phyloP scores from a whole-genome alignment of 148 eudicot genomes.

The Silene conica region DNA sequence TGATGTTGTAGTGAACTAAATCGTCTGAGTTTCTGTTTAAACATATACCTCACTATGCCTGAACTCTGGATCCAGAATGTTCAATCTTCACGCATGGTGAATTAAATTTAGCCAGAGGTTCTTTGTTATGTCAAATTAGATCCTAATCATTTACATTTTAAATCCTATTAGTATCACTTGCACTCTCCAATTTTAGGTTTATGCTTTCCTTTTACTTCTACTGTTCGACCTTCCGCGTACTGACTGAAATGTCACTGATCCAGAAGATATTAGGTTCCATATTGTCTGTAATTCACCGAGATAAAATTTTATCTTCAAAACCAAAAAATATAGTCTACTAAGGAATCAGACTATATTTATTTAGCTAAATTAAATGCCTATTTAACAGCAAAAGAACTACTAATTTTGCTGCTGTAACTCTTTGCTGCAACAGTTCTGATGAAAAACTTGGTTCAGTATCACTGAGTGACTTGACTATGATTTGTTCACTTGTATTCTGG shows the following conservation, averaged over 20 bases:
- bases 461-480: background rate
- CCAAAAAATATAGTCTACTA: background rate
- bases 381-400: background rate
- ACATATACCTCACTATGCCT: too few relatives aligned
- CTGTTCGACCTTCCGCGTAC: background rate
- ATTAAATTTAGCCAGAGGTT: background rate
- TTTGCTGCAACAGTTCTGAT: background rate
- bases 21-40: too few relatives aligned
- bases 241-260: background rate
- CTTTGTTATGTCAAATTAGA: background rate
- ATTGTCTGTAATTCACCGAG: background rate
- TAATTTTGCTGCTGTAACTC: slow-evolving; percentile 1
- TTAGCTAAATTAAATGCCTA: background rate
- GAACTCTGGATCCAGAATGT: too few relatives aligned
- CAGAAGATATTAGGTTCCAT: background rate
- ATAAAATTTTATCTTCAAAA: background rate
- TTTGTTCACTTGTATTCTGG: slow-evolving; percentile 24
- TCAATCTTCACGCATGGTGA: background rate
- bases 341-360: background rate
- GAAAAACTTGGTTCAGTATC: background rate
- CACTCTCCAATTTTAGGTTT: background rate
- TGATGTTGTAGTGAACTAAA: too few relatives aligned
- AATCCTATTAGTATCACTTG: background rate
- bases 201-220: background rate
- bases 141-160: background rate